Base-by-base conservation (phyloP, 2,329 filamentous ascomycete genomes). In the Myrmaecium sp. region DNA sequence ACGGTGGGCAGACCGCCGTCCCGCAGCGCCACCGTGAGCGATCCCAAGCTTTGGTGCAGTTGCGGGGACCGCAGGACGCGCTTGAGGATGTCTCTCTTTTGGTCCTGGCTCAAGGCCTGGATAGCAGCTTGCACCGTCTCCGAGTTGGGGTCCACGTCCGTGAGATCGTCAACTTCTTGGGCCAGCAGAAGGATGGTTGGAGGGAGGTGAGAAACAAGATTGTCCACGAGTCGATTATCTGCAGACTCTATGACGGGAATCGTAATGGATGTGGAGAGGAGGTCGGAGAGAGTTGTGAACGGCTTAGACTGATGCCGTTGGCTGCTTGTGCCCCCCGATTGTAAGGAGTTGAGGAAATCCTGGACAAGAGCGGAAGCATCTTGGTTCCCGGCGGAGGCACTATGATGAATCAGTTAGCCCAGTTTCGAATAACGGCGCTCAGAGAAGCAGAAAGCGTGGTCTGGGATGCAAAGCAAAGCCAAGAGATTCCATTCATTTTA, bases 1-100 rank as follows among this genome's bases (percentile, higher is more conserved):
- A 98, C 77, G 40, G 74, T 91, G 4, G 86, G 84, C 30, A 98
- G 55, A 0, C 86, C 89, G 8, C 89, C 89, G 40, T 95, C 86
- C 30, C 83, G 66, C 29, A 98, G 60, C 8, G 89, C 89, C 52
- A 83, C 72, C 0, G 83, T 93, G 39, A 98, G 57, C 46, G 78
- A 89, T 1, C 72, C 69, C 20, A 94, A 55, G 38, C 81, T 86
- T 51, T 95, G 89, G 33, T 72, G 69, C 44, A 98, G 83, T 46
- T 98, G 89, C 11, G 89, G 86, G 37, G 80, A 91, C 36, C 80
- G 70, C 9, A 95, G 57, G 5, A 95, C 83, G 44, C 74, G 76
- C 48, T 73, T 74, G 22, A 98, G 54, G 8, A 95, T 66, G 13
- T 66, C 62, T 43, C 77, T 81, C 61, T 95, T 95, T 47, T 89